Evolutionary conservation across 2,329 filamentous ascomycete species (phyloP).

Genomic region (Alternaria panax): DNA sequence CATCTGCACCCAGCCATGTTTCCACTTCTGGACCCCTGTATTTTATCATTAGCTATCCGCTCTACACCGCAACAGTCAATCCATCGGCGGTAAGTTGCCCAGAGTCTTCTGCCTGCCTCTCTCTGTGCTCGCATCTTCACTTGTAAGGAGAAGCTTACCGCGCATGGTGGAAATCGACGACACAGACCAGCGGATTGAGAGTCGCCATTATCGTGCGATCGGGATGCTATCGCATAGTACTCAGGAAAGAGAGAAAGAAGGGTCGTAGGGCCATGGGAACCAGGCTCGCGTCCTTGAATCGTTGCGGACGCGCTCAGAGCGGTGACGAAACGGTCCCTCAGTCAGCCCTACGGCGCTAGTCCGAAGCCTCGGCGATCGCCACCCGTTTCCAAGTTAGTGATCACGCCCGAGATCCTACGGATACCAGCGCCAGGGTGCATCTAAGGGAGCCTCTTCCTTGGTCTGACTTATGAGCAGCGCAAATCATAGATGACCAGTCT

Average conservation of each 20-base stretch:
- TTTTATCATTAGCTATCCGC: constrained; percentile 6
- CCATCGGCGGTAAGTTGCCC: neutral
- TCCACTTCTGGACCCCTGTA: constrained; percentile 87
- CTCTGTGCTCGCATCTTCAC: neutral
- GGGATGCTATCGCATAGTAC: constrained; percentile 6
- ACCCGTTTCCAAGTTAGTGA: constrained; percentile 1
- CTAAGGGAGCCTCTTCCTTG: neutral
- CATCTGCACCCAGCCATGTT: constrained; percentile 80
- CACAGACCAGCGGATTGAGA: constrained; percentile 52
- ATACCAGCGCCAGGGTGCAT: neutral
- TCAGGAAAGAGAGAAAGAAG: neutral
- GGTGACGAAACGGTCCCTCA: constrained; percentile 29
- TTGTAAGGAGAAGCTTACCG: constrained; percentile 41
- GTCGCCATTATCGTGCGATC: constrained; percentile 50
- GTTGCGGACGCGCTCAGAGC: constrained; percentile 30
- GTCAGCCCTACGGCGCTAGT: constrained; percentile 33
- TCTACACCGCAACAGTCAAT: neutral
- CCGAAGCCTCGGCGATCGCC: constrained; percentile 11
- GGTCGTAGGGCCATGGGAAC: constrained; percentile 10
- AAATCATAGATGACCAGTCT: neutral
- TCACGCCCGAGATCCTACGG: neutral
- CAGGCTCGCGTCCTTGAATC: constrained; percentile 26
- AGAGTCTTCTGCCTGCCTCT: neutral
- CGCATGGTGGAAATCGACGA: constrained; percentile 63
- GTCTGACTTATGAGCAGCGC: neutral